phyloP scores from a whole-genome alignment of 805 yeast species.

The Candida tallmaniae region DNA sequence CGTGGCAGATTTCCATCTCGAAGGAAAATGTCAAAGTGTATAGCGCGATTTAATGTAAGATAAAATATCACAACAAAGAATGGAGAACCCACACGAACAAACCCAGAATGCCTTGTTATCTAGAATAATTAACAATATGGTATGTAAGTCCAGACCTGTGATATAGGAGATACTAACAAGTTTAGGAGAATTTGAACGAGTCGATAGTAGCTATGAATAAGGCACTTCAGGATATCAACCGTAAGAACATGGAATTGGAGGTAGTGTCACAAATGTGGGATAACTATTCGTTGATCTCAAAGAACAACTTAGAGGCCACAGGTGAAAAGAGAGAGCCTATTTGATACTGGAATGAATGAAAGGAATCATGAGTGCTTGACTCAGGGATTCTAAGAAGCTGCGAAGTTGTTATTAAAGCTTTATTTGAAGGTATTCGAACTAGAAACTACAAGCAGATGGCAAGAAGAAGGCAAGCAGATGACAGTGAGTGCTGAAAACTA shows the following conservation, averaged over 20 bases:
- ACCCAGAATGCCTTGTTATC: constrained; percentile 71
- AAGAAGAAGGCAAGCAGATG: no score
- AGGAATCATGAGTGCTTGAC: no score
- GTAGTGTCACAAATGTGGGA: constrained; percentile 76
- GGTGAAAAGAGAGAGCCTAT: constrained; percentile 56
- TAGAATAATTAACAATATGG: constrained; percentile 73
- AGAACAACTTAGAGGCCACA: constrained; percentile 64
- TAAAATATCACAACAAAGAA: constrained; percentile 17
- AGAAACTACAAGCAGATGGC: no score
- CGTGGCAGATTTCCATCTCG: constrained; percentile 21
- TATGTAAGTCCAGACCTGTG: constrained; percentile 31
- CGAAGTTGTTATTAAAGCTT: no score
- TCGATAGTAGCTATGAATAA: constrained; percentile 63
- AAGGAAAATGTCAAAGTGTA: constrained; percentile 1
- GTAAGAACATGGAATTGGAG: constrained; percentile 64
- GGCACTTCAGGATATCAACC: constrained; percentile 56
- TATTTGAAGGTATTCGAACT: no score
- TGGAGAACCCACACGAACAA: constrained; percentile 87
- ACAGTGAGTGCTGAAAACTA: no score
- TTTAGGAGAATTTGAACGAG: constrained; percentile 64
- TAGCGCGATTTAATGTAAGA: no score
- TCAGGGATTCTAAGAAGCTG: no score
- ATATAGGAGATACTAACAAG: constrained; percentile 4
- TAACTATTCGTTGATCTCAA: constrained; percentile 64
- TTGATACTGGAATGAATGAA: no score